Conservation (phyloP, 306 rosid species). For the Echinosophora koreensis region DNA sequence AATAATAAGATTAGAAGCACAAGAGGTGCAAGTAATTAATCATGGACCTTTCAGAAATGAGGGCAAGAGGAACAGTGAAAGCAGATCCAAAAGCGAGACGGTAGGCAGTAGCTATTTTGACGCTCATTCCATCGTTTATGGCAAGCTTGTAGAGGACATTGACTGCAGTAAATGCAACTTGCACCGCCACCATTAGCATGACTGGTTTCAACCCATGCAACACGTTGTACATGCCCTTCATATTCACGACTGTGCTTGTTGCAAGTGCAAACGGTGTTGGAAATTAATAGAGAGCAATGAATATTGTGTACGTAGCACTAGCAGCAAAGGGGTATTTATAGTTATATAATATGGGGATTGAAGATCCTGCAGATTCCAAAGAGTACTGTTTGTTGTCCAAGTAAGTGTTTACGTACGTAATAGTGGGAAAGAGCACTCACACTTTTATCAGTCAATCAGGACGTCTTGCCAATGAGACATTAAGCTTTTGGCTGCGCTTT, state of each 20-base stretch:
- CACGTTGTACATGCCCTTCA: conserved; percentile 25
- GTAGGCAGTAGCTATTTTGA: conserved; percentile 68
- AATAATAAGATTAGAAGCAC: not conserved
- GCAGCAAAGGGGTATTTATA: conserved; percentile 36
- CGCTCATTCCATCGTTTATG: conserved; percentile 69
- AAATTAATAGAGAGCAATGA: not conserved
- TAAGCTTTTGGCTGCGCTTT: conserved; percentile 25
- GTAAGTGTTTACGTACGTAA: not conserved
- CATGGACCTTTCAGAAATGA: conserved; percentile 52
- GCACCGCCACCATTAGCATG: conserved; percentile 58
- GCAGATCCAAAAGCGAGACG: conserved; percentile 68
- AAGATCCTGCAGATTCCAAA: conserved; percentile 37
- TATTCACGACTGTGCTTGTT: not conserved
- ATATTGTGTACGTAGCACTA: not conserved
- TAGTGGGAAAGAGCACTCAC: conserved; percentile 8
- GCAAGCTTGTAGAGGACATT: conserved; percentile 77
- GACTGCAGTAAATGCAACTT: conserved; percentile 59
- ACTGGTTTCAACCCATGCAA: conserved; percentile 47
- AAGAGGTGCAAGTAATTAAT: not conserved
- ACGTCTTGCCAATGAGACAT: conserved; percentile 51
- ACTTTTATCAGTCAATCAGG: conserved; percentile 31
- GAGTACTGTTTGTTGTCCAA: too few relatives aligned
- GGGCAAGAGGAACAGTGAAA: conserved; percentile 70
- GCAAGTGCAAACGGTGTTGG: not conserved
- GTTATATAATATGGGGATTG: not conserved